These are phyloP conservation scores for Neurospora africana DNA, from an alignment of 495 filamentous ascomycete species.

Conservation along the genomic window DNA sequence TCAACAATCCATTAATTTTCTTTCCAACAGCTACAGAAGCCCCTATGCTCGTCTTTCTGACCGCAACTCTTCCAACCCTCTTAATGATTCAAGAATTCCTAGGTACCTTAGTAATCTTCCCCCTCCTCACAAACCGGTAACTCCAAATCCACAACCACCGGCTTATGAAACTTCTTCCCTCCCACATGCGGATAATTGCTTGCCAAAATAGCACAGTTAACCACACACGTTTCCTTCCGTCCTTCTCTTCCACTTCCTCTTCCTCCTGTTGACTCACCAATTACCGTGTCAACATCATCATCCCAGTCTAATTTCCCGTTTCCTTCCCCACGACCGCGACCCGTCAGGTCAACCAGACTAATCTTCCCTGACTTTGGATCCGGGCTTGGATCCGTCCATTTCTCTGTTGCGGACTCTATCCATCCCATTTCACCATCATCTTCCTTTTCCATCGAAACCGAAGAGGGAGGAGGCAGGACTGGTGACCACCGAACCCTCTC, in stretches of 20 bases:
- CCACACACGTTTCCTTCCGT: slow-evolving; percentile 60
- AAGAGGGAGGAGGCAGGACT: too few relatives aligned
- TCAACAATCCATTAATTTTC: too few relatives aligned
- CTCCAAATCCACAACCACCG: slow-evolving; percentile 69
- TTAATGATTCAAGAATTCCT: not conserved
- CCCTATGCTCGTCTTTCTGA: not conserved
- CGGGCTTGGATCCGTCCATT: slow-evolving; percentile 30
- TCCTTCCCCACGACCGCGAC: slow-evolving; percentile 11
- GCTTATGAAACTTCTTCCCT: slow-evolving; percentile 54
- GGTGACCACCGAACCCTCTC: slow-evolving; percentile 45
- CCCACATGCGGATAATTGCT: slow-evolving; percentile 52
- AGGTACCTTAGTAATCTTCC: not conserved
- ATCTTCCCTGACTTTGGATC: slow-evolving; percentile 29
- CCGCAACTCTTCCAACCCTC: not conserved
- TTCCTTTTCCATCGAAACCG: too few relatives aligned
- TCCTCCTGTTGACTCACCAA: slow-evolving; percentile 27
- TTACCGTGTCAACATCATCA: slow-evolving; percentile 6
- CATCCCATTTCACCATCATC: not conserved
- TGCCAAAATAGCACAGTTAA: slow-evolving; percentile 66
- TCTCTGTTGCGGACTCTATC: slow-evolving; percentile 16
- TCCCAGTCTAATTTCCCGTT: slow-evolving; percentile 21
- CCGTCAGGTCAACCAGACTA: slow-evolving; percentile 32
- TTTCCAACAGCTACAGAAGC: too few relatives aligned
- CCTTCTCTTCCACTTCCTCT: slow-evolving; percentile 10
- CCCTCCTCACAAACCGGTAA: slow-evolving; percentile 43